These are phyloP conservation scores for Penicillium samsonianum DNA, from an alignment of 495 filamentous ascomycete genomes.

Conservation along the genomic window DNA sequence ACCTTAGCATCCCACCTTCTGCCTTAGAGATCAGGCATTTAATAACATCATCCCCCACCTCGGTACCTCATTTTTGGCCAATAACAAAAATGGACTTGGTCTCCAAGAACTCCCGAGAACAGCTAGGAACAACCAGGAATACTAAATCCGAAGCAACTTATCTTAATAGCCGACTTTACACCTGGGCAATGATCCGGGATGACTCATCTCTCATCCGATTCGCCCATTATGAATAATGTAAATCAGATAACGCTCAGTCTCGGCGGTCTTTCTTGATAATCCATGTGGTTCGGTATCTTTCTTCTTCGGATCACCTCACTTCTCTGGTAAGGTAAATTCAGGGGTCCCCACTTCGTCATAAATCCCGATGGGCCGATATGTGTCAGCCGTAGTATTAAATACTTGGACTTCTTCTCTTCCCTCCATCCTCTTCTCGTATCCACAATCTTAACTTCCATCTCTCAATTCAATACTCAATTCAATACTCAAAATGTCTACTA, in stretches of 20 bases:
- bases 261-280: constrained; percentile 46
- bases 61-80: not conserved
- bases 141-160: not conserved
- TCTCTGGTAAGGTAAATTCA: not conserved
- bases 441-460: constrained; percentile 16
- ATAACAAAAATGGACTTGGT: not conserved
- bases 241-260: constrained; percentile 22
- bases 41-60: constrained; percentile 3
- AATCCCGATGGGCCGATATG: constrained; percentile 38
- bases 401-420: constrained; percentile 5
- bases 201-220: not conserved
- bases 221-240: too few species aligned
- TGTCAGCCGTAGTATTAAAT: constrained; percentile 29
- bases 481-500: constrained; percentile 14
- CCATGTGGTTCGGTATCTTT: constrained; percentile 49
- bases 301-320: constrained; percentile 44
- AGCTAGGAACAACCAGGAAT: not conserved
- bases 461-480: constrained; percentile 2
- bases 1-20: not conserved
- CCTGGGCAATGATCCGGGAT: not conserved
- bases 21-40: not conserved
- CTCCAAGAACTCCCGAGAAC: not conserved
- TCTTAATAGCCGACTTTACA: not conserved
- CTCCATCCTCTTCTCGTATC: constrained; percentile 18
- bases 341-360: constrained; percentile 23